phyloP scores from a whole-genome alignment of 176 grass and related monocot genomes.

The Themeda triandra region DNA sequence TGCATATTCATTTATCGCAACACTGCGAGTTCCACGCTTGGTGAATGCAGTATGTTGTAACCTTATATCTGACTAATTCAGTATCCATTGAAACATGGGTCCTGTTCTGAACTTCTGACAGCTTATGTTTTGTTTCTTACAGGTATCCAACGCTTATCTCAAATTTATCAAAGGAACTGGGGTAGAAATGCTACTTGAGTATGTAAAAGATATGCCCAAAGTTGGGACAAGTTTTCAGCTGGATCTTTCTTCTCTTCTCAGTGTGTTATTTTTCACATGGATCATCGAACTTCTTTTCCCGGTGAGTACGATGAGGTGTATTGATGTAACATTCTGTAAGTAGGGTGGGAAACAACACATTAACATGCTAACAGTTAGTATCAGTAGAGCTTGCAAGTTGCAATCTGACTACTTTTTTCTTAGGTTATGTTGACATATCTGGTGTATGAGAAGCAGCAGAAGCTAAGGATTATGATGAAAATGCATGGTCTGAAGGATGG shows the following conservation, averaged over 20 bases:
- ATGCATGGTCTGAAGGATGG: constrained; percentile 62
- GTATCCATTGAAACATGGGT: not conserved
- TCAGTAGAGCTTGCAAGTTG: constrained; percentile 21
- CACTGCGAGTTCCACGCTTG: constrained; percentile 68
- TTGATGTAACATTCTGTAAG: constrained; percentile 21
- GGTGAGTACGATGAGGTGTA: constrained; percentile 57
- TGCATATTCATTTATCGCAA: constrained; percentile 42
- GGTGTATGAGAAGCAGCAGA: constrained; percentile 72
- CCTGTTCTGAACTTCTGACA: not conserved
- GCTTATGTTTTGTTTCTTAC: constrained; percentile 19
- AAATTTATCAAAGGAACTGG: constrained; percentile 54
- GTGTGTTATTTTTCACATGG: constrained; percentile 92
- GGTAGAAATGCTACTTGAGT: constrained; percentile 56
- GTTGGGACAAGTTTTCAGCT: constrained; percentile 48
- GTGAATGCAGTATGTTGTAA: constrained; percentile 65
- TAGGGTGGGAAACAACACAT: not conserved
- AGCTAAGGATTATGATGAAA: constrained; percentile 70
- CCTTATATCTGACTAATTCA: constrained; percentile 10
- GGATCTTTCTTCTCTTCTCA: constrained; percentile 75
- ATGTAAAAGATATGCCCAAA: constrained; percentile 92
- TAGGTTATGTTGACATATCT: constrained; percentile 64
- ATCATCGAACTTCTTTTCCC: constrained; percentile 82
- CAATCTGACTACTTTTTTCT: constrained; percentile 15
- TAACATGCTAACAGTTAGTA: not conserved
- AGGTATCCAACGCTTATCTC: constrained; percentile 75